Evolutionary conservation across 208 protist species (phyloP), one percentile per base, ranked within the genome.

Genomic region (Leishmania major): DNA sequence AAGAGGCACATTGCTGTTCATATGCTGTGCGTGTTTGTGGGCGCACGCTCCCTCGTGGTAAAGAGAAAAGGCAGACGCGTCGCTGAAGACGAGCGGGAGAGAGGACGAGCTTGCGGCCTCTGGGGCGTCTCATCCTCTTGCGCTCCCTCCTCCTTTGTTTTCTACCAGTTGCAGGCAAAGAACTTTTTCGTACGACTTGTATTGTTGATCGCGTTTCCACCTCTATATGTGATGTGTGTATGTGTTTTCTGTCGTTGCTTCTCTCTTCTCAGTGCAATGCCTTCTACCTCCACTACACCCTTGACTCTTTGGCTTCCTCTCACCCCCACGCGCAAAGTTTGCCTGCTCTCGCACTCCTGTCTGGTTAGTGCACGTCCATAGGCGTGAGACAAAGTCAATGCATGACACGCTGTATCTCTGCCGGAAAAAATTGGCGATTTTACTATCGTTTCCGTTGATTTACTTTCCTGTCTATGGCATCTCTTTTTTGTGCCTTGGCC

Each of bases 1-100:
- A 72, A 81, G 74, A 57, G 47, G 81, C 59, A 75, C 66, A 73
- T 67, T 67, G 64, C 76, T 77, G 77, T 78, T 74, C 37, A 74
- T 81, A 43, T 80, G 79, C 59, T 84, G 55, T 75, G 72, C 77
- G 28, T 53, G 25, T 47, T 45, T 28, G 64, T 70, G 64, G 0
- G 47, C 59, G 78, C 47, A 45, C 17, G 13, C 25, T 13, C 43
- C 69, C 57, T 51, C 53, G 5, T 70, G 49, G 49, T 22, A 25
- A 59, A 76, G 72, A 37, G 49, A 47, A 28, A 45, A 59, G 31
- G 49, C 15, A 51, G 19, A 3, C 51, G 45, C 35, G 47, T 53
- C 19, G 6, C 49, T 57, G 49, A 25, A 76, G 19, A 76, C n/a
- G 72, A 62, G 31, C 71, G 47, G 57, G 67, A 31, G 22, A 53